Conservation (phyloP, 1,139 yeast species). For the Dujonia santamariae region DNA sequence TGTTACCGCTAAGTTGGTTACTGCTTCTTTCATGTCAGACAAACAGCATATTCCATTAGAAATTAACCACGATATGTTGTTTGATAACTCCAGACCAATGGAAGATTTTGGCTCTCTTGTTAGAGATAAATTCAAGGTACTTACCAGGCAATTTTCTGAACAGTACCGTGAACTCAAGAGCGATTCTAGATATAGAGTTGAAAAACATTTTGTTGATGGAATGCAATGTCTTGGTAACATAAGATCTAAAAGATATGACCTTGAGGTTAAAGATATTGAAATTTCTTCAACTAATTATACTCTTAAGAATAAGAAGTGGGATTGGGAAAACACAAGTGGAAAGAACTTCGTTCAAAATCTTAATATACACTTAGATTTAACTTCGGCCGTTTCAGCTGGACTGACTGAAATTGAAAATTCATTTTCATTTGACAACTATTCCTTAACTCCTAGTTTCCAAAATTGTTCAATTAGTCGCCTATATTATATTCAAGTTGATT, state of each 20-base stretch:
- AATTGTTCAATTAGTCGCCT: constrained; percentile 31
- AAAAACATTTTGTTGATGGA: constrained; percentile 5
- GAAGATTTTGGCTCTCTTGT: constrained; percentile 1
- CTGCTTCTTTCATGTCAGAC: constrained; percentile 4
- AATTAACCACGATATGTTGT: constrained; percentile 7
- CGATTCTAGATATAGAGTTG: neutral
- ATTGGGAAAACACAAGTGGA: neutral
- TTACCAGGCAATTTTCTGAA: neutral
- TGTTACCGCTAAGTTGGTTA: constrained; percentile 1
- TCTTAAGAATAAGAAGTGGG: neutral
- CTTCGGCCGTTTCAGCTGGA: constrained; percentile 2
- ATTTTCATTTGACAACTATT: constrained; percentile 21
- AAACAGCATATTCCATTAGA: constrained; percentile 6
- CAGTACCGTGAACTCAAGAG: neutral
- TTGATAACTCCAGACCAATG: constrained; percentile 4
- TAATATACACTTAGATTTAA: constrained; percentile 3
- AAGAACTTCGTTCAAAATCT: neutral
- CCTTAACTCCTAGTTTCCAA: constrained; percentile 40
- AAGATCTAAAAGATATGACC: constrained; percentile 3
- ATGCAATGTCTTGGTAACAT: constrained; percentile 4
- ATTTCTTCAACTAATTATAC: constrained; percentile 1
- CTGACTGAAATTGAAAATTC: too few species aligned
- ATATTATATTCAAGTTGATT: constrained; percentile 30
- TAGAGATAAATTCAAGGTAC: constrained; percentile 1
- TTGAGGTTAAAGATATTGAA: constrained; percentile 1